Evolutionary conservation across 116 monocot species (phyloP).

Genomic region (Posidonia oceanica): DNA sequence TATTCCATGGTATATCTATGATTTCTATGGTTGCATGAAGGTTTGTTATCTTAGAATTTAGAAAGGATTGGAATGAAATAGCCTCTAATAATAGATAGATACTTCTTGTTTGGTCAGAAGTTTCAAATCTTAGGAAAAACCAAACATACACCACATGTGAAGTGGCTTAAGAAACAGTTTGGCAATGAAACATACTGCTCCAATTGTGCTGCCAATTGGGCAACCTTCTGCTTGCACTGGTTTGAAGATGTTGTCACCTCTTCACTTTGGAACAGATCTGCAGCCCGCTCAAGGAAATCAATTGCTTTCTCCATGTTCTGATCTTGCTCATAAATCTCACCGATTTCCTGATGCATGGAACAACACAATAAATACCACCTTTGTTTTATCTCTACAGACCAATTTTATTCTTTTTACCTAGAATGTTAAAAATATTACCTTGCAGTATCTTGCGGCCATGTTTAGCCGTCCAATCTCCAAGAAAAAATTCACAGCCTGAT

Average conservation of each 20-base stretch:
- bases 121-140: no score
- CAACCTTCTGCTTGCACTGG: conserved; percentile 86
- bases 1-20: no score
- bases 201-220: conserved; percentile 87
- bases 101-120: no score
- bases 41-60: no score
- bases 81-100: no score
- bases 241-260: conserved; percentile 85
- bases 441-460: conserved; percentile 97
- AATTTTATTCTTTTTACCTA: not conserved
- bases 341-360: conserved; percentile 53
- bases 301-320: conserved; percentile 78
- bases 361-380: not conserved
- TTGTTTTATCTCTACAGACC: not conserved
- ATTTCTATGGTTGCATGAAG: no score
- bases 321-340: conserved; percentile 81
- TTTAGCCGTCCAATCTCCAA: conserved; percentile 90
- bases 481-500: conserved; percentile 80
- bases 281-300: conserved; percentile 67
- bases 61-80: no score
- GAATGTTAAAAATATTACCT: conserved; percentile 29
- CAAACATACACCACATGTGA: not conserved
- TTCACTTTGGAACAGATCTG: conserved; percentile 90
- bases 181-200: conserved; percentile 55
- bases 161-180: not conserved